Evolutionary conservation across 108 stramenopile species (phyloP), one percentile per base, ranked within the genome.

Genomic region (Stephanodiscus minutulus): DNA sequence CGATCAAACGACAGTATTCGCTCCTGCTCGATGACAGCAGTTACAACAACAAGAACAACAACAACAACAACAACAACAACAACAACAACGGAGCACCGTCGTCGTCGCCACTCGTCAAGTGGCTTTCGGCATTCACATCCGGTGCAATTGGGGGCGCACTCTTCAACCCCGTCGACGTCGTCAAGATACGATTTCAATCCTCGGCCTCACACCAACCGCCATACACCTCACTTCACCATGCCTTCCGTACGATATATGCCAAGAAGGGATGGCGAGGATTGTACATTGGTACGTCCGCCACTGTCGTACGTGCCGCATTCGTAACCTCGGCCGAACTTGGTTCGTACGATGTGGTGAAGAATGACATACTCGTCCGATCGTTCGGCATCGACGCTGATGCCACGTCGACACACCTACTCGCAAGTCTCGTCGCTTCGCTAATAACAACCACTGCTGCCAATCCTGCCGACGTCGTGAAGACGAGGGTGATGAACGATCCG

Each of bases 401-500:
- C n/a, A 66, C 52, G 24, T 29, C 21, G 6, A 72, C 71, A 28
- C 71, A 72, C 53, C 50, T 72, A 13, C 9, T n/a, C 37, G 71
- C 71, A 7, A 66, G 64, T 9, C 15, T 64, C 24, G 53, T 72
- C 13, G 71, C 71, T 5, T 66, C 64, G 0, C 31, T 64, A 18
- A 66, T 72, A 21, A 72, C 71, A 7, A 64, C 71, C 64, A 72
- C 71, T 1, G 71, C 71, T 27, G 71, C 71, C 44, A 72, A 72
- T 50, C 71, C 71, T 7, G 62, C 71, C 0, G 71, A 72, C 53
- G 71, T 72, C 17, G 63, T 72, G 12, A 72, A 72, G 55, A 72
- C 71, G 17, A 44, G 71, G 41, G 71, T 72, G 6, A 72, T 72
- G 71, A 72, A 72, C 52, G 71, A 72, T 55, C 63, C 71, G 15